phyloP scores from a whole-genome alignment of 352 stramenopile species.

The Globisporangium irregulare region DNA sequence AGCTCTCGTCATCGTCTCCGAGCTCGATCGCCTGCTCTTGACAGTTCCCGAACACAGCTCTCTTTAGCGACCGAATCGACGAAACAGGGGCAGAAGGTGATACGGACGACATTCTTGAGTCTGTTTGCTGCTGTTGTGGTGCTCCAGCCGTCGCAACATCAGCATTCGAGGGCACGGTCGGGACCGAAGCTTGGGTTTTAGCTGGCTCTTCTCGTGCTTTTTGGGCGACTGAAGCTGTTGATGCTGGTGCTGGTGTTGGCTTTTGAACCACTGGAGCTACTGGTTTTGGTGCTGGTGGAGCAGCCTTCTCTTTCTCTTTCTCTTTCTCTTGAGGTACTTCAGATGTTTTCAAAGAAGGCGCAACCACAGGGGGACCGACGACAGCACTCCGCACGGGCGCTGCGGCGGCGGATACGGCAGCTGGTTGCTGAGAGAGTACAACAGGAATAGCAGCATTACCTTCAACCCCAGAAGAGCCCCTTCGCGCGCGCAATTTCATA shows the following conservation, averaged over 20 bases:
- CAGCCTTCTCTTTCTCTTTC: not conserved
- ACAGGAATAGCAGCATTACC: not conserved
- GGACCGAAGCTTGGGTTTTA: not conserved
- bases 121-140: not conserved
- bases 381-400: not conserved
- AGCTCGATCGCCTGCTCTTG: slow-evolving; percentile 15
- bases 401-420: not conserved
- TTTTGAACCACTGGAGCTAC: not conserved
- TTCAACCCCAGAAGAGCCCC: not conserved
- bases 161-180: not conserved
- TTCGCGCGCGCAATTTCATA: not conserved
- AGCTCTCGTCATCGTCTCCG: slow-evolving; percentile 16
- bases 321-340: not conserved
- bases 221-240: not conserved
- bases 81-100: not conserved
- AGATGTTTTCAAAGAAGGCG: not conserved
- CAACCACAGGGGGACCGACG: not conserved
- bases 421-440: not conserved
- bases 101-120: not conserved
- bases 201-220: not conserved
- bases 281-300: not conserved
- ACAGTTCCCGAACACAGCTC: slow-evolving; percentile 1
- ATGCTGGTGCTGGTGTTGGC: not conserved
- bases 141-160: not conserved
- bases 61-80: slow-evolving; percentile 2